These are phyloP conservation scores for Ilyonectria robusta DNA, from an alignment of 2,329 filamentous ascomycete genomes.

Conservation along the genomic window DNA sequence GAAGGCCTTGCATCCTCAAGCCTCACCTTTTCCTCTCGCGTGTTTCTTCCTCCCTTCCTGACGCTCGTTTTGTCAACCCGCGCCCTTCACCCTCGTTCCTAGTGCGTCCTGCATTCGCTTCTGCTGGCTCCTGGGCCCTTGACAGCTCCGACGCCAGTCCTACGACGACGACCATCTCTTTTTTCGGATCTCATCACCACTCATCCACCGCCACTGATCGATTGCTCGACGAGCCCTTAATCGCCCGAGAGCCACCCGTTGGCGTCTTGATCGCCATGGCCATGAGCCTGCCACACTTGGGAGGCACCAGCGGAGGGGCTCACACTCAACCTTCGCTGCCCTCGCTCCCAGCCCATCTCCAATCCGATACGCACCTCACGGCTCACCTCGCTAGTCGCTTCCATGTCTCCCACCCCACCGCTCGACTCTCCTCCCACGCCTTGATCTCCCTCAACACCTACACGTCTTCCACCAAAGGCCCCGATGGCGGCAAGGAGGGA, in stretches of 20 bases:
- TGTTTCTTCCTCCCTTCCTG: constrained; percentile 33
- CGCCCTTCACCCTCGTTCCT: constrained; percentile 42
- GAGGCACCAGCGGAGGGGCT: constrained; percentile 68
- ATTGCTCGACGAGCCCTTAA: constrained; percentile 28
- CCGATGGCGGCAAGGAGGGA: constrained; percentile 91
- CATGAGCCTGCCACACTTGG: constrained; percentile 68
- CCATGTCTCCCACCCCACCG: constrained; percentile 90
- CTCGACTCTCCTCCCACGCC: constrained; percentile 90
- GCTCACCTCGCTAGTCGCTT: constrained; percentile 90
- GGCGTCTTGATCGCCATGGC: constrained; percentile 68
- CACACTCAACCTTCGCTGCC: constrained; percentile 90
- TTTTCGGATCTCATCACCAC: constrained; percentile 19
- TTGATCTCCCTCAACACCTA: constrained; percentile 96
- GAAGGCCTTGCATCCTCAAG: constrained; percentile 40
- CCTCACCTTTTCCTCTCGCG: constrained; percentile 33
- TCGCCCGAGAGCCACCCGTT: constrained; percentile 45
- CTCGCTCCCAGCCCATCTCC: constrained; percentile 85
- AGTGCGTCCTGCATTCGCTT: constrained; percentile 33
- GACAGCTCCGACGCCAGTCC: constrained; percentile 12
- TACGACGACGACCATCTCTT: constrained; percentile 26
- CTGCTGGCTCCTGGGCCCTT: constrained; percentile 18
- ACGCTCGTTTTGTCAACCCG: constrained; percentile 47
- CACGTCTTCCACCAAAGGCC: constrained; percentile 87
- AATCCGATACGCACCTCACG: constrained; percentile 84
- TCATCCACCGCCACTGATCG: constrained; percentile 17